phyloP scores from a whole-genome alignment of 2,329 filamentous ascomycete genomes.

The Penicillium sp. region DNA sequence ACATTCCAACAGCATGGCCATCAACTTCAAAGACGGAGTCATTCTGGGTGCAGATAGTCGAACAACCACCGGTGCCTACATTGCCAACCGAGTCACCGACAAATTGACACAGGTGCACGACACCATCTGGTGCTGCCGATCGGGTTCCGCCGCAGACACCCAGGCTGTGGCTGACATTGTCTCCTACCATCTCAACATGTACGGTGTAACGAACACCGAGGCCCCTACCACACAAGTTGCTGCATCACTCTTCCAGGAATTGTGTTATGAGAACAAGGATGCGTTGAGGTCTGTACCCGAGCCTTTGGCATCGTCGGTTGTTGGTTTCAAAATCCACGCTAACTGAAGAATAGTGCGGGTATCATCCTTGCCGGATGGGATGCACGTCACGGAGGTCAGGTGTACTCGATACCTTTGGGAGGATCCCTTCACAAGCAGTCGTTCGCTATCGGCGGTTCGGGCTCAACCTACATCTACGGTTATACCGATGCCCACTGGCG shows the following conservation, averaged over 20 bases:
- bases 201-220: constrained; percentile 85
- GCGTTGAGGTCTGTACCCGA: constrained; percentile 66
- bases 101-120: constrained; percentile 98
- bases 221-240: constrained; percentile 91
- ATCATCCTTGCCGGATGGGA: constrained; percentile 99
- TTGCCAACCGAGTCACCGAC: constrained; percentile 98
- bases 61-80: constrained; percentile 97
- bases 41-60: constrained; percentile 95
- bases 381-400: constrained; percentile 88
- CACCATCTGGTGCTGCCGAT: constrained; percentile 99
- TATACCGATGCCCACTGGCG: constrained; percentile 97
- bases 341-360: constrained; percentile 65
- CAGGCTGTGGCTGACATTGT: constrained; percentile 98
- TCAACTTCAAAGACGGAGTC: constrained; percentile 97
- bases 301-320: neutral
- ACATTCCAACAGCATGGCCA: constrained; percentile 73
- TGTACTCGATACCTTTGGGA: constrained; percentile 94
- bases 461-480: constrained; percentile 98
- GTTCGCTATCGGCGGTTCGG: constrained; percentile 93
- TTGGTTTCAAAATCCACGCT: neutral
- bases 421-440: constrained; percentile 96
- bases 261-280: constrained; percentile 98
- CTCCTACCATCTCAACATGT: constrained; percentile 91
- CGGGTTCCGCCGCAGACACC: constrained; percentile 94
- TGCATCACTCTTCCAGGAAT: constrained; percentile 93